Percentiles rank a stretch among this genome's conserved stretches.
phyloP scores from a whole-genome alignment of 495 filamentous ascomycete genomes.

The Podospora pseudocomata region DNA sequence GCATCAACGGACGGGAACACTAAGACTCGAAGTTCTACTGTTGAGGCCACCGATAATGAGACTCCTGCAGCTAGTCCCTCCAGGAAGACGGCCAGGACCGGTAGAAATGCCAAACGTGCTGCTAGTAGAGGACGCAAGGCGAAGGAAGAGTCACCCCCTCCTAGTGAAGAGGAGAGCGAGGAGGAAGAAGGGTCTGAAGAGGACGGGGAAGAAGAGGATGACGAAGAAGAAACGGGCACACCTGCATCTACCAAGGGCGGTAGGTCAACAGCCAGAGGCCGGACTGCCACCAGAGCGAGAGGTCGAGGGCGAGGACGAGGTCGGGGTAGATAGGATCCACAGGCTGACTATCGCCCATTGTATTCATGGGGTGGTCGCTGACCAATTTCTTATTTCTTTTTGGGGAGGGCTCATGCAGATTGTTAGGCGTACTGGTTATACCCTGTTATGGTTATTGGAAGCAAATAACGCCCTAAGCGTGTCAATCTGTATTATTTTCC shows the following conservation, averaged over 20 bases:
- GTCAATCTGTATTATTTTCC: background rate
- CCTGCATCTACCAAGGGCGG: conserved; percentile 23
- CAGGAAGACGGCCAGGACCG: conserved; percentile 34
- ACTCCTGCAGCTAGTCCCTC: conserved; percentile 37
- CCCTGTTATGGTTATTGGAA: background rate
- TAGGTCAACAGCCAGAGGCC: conserved; percentile 26
- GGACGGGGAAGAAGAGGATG: conserved; percentile 37
- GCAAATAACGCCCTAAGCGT: background rate
- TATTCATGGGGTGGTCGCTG: background rate
- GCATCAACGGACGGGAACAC: conserved; percentile 31
- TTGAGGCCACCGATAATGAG: conserved; percentile 52
- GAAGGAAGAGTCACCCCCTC: conserved; percentile 48
- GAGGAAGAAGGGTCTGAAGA: conserved; percentile 55
- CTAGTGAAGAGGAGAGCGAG: conserved; percentile 61
- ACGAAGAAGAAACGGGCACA: conserved; percentile 28
- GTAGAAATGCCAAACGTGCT: conserved; percentile 38
- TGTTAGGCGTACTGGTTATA: background rate
- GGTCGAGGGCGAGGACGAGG: conserved; percentile 24
- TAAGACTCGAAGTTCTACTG: conserved; percentile 48
- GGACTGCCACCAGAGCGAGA: conserved; percentile 17
- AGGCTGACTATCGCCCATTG: too few relatives aligned
- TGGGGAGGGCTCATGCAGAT: background rate
- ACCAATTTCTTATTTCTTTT: background rate
- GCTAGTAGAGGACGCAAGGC: conserved; percentile 38
- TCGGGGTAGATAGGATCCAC: conserved; percentile 31